phyloP scores from a whole-genome alignment of 176 grass and related monocot genomes.

The Oryza coarctata region DNA sequence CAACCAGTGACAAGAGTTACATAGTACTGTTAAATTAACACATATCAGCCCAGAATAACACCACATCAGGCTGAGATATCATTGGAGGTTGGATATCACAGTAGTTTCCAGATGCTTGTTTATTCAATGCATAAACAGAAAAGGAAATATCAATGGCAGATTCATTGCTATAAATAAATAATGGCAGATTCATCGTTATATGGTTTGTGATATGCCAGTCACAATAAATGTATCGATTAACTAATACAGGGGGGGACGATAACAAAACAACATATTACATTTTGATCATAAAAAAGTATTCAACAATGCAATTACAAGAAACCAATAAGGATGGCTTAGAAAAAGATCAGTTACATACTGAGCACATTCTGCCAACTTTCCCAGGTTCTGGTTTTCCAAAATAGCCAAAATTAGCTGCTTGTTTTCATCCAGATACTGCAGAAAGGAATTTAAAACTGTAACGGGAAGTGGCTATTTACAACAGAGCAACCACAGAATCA shows the following conservation, averaged over 20 bases:
- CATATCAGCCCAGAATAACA: not conserved
- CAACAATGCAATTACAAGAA: not conserved
- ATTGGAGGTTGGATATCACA: not conserved
- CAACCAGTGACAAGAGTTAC: not conserved
- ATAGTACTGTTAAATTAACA: not conserved
- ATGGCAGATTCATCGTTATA: not conserved
- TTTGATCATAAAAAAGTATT: not conserved
- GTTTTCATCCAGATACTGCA: slow-evolving; percentile 89
- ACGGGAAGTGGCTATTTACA: not conserved
- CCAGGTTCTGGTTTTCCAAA: slow-evolving; percentile 86
- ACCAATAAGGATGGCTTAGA: slow-evolving; percentile 12
- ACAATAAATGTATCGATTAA: not conserved
- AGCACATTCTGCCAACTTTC: slow-evolving; percentile 89
- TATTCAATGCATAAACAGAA: not conserved
- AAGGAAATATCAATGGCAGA: no score
- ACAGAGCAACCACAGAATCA: not conserved
- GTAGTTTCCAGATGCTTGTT: not conserved
- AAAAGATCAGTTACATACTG: slow-evolving; percentile 57
- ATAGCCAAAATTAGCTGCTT: slow-evolving; percentile 96
- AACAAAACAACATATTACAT: not conserved
- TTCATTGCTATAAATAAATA: not conserved
- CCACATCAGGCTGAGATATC: not conserved
- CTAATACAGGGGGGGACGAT: not conserved
- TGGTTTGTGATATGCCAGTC: not conserved
- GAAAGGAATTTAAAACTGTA: slow-evolving; percentile 4